Evolutionary conservation across 192 early-diverging fungal species (phyloP), one percentile per base, ranked within the genome.

Genomic region (Coemansia sp.): DNA sequence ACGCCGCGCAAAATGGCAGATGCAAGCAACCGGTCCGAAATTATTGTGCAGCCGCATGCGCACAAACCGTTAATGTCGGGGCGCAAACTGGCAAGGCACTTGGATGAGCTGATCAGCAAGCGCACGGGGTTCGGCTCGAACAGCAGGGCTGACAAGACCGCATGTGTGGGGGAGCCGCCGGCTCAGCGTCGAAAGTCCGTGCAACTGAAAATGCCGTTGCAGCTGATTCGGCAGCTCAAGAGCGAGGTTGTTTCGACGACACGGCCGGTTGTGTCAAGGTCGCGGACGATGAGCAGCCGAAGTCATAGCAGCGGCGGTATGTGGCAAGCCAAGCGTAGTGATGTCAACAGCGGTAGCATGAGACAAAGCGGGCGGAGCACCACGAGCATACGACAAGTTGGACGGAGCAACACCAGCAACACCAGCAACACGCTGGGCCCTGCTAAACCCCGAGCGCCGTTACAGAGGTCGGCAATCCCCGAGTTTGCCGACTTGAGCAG

Each of bases 191-290:
- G 60, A 12, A 47, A 53, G 38, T 63, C 67, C 3, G 52, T 55
- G 12, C 76, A 78, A 53, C 68, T 67, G 26, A 63, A 56, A 52
- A 26, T 80, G 36, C 77, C 77, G 4, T 49, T 60, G 2, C 77
- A 74, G 42, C 54, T 80, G 8, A 64, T 80, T 8, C 64, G 72
- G 14, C 71, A 80, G 55, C 63, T 80, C 12, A 80, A 71, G 55
- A 80, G 54, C 62, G 77, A 80, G 34, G 77, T 80, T 14, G 72
- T 80, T 17, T 65, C 62, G 46, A 68, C 68, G 3, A 44, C 68
- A 23, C 71, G 66, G 17, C 47, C 68, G 5, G 24, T 31, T 5
- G 11, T 50, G 42, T 36, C 48, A 5, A 56, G 50, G 20, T 44
- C 74, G n/a, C 61, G 50, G 4, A 49, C 67, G 9, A 60, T 56